phyloP scores from a whole-genome alignment of 306 rosid genomes.

The Hippophae tibetana region DNA sequence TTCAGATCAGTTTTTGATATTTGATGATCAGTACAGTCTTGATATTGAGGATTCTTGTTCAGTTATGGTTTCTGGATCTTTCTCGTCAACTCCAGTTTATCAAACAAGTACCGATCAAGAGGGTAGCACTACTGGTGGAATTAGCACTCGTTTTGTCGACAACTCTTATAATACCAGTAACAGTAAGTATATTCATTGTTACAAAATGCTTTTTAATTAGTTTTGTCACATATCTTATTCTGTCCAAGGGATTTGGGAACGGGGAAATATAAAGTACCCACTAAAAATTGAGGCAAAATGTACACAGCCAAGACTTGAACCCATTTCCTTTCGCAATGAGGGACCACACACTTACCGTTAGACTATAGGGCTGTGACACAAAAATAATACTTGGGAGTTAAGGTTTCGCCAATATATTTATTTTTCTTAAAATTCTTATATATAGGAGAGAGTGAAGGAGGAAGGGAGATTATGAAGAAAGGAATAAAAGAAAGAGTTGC shows the following conservation, averaged over 20 bases:
- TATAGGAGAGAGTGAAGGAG: constrained; percentile 26
- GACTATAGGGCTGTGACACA: no score
- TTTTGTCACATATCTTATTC: not conserved
- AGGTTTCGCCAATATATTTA: not conserved
- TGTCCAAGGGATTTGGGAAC: not conserved
- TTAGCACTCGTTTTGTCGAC: constrained; percentile 27
- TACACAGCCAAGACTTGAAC: no score
- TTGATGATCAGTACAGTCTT: constrained; percentile 30
- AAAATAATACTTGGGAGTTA: not conserved
- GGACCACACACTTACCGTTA: no score
- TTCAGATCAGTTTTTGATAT: constrained; percentile 39
- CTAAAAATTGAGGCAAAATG: no score
- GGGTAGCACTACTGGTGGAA: constrained; percentile 28
- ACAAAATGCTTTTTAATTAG: not conserved
- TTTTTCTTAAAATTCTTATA: no score
- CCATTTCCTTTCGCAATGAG: no score
- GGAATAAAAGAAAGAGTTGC: constrained; percentile 40
- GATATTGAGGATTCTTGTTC: constrained; percentile 18
- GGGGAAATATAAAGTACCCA: not conserved
- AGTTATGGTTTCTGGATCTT: constrained; percentile 19
- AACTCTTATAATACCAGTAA: constrained; percentile 8
- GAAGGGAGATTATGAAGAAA: constrained; percentile 22
- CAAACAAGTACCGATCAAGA: constrained; percentile 13
- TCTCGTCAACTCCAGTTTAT: constrained; percentile 14
- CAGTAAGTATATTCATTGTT: constrained; percentile 34